Base-by-base conservation (phyloP, 495 filamentous ascomycete species). In the Oidiodendron maius region DNA sequence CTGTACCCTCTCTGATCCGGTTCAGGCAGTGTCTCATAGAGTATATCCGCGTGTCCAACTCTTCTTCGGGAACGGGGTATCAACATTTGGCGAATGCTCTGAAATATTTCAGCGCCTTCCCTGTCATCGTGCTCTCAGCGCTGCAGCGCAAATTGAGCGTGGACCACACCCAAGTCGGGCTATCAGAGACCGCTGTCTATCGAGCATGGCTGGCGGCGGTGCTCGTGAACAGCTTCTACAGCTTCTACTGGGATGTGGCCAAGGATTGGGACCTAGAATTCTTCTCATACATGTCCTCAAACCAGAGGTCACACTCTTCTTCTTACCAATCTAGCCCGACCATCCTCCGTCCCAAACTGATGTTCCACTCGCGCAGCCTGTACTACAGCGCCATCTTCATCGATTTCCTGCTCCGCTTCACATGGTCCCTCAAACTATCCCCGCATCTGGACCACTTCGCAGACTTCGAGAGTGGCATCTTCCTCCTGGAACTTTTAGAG, bases 221-320 rank as follows among this genome's bases (percentile, higher is more conserved):
- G 21, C 71, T 85, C 25, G 52, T 93, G 42, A 98, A 97, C 59
- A 88, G 85, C 10, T 69, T 82, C 48, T 98, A 96, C 67, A 90
- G 87, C 26, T 96, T 96, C 74, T 98, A 91, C 72, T 98, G 93
- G 93, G 93, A 98, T 62, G 82, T 97, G 17, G 78, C 88, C 37
- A 90, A 87, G 69, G 93, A 98, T 71, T 98, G 93, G 93, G 93
- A 97, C 56, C 72, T 98, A 34, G 85, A 82, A 0, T 75, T 97
- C n/a, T 87, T 97, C 57, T 64, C 72, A 4, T 21, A 48, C 12
- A 5, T 40, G 12, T 17, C 22, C 35, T 25, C 16, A 4, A n/a
- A n/a, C n/a, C n/a, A n/a, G n/a, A n/a, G n/a, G n/a, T 18, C 46
- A 15, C 39, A 18, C 20, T 42, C 44, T 50, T 2, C 68, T 70